Base-by-base conservation (phyloP, 176 grass and related monocot genomes). In the Oryza australiensis region DNA sequence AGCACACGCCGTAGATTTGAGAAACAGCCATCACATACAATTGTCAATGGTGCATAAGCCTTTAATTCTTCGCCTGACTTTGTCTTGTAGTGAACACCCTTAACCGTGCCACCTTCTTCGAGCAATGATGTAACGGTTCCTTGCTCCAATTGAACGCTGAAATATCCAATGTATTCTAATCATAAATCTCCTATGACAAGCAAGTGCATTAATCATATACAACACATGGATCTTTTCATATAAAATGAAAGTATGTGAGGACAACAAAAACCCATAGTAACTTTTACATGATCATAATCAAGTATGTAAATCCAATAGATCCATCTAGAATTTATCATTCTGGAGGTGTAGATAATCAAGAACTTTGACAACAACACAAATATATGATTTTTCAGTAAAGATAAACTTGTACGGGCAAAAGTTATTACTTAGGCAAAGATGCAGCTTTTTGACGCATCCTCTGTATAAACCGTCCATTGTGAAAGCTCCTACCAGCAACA, bases 21-120 rank as follows among this genome's bases (percentile, higher is more conserved):
- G 80, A 99, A 99, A 73, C 96, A 99, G n/a, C 96, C 93, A 64
- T 99, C 96, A 65, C 96, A 99, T 68, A 99, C 96, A 80, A 99
- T 92, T 6, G 93, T 99, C 41, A 99, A 82, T 73, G 96, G 93
- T 49, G 96, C 93, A 86, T 85, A 83, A 32, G 91, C 90, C 68
- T 92, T 91, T 29, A 82, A 74, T 77, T 94, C 96, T 90, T 94
- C 93, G 80, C 93, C 91, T 29, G 85, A 91, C 77, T 89, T 99
- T 33, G 70, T 92, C 82, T 99, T 99, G 87, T 95, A 99, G 68
- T 87, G 67, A 43, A 99, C 93, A 75, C 96, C 96, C 63, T 92
- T 94, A 38, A 99, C 89, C 51, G 74, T 90, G 78, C 96, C 90
- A 46, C 92, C 88, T 92, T 99, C 91, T 94, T 95, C 96, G 75